These are phyloP conservation scores for Kalanchoe fedtschenkoi DNA, from an alignment of 164 flowering plant genomes.

Conservation along the genomic window DNA sequence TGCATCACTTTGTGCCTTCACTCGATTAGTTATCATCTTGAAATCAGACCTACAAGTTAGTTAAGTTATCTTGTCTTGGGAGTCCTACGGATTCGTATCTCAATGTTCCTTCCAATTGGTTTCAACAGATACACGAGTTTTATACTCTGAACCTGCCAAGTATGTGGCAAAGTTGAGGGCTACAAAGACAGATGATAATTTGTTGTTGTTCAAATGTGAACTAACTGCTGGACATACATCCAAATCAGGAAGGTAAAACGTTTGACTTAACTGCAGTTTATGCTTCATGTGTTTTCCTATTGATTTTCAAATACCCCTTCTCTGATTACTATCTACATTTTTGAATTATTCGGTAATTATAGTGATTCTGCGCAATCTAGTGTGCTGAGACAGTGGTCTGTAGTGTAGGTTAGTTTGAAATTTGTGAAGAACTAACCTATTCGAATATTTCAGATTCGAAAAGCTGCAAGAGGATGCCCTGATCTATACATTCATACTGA, in stretches of 20 bases:
- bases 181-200: constrained; percentile 58
- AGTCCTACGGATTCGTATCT: too few relatives aligned
- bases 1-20: not conserved
- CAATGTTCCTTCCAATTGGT: not conserved
- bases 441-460: constrained; percentile 47
- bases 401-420: not conserved
- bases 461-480: constrained; percentile 74
- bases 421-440: not conserved
- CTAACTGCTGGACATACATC: constrained; percentile 76
- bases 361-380: not conserved
- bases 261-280: not conserved
- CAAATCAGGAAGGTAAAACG: constrained; percentile 67
- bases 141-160: constrained; percentile 94
- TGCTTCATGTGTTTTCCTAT: not conserved
- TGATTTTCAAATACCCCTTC: not conserved
- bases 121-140: constrained; percentile 74
- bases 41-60: not conserved
- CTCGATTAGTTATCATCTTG: not conserved
- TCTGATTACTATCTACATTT: not conserved
- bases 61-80: not conserved
- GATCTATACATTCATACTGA: constrained; percentile 37
- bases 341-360: not conserved
- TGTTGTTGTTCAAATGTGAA: constrained; percentile 67
- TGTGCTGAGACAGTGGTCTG: not conserved
- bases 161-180: constrained; percentile 89